A percentile compares a stretch with the other conserved stretches of the same genome.
Conservation (phyloP, 2,329 filamentous ascomycete species). For the Coniella vitis region DNA sequence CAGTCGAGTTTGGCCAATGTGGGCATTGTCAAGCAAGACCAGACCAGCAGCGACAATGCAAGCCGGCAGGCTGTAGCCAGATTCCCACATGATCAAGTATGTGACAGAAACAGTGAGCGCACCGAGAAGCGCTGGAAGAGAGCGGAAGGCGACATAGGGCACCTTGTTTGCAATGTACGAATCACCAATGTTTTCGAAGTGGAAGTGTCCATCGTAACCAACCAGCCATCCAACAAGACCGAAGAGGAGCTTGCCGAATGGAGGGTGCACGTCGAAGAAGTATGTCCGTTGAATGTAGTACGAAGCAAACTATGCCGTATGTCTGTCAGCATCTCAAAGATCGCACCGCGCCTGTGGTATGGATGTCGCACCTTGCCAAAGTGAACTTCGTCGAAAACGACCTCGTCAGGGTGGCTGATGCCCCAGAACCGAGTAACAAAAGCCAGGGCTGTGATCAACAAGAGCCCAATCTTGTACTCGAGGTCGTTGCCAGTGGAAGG, state of each 20-base stretch:
- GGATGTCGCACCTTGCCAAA: constrained; percentile 80
- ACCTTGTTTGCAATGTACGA: constrained; percentile 97
- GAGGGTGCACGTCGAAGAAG: constrained; percentile 99
- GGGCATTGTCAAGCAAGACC: constrained; percentile 92
- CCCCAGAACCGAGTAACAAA: constrained; percentile 94
- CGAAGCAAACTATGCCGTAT: constrained; percentile 54
- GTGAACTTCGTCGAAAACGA: constrained; percentile 98
- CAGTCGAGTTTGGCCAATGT: constrained; percentile 91
- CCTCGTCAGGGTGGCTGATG: constrained; percentile 90
- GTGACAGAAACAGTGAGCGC: constrained; percentile 89
- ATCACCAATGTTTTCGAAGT: constrained; percentile 98
- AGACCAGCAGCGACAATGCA: constrained; percentile 80
- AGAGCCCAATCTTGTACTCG: constrained; percentile 76
- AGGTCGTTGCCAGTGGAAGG: constrained; percentile 53
- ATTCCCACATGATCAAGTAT: constrained; percentile 99
- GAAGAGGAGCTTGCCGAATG: constrained; percentile 96
- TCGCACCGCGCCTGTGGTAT: neutral
- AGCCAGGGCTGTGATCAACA: constrained; percentile 71
- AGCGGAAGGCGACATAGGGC: constrained; percentile 91
- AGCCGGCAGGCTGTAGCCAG: constrained; percentile 90
- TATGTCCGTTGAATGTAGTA: constrained; percentile 94
- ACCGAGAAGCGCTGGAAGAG: constrained; percentile 85
- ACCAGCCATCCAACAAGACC: constrained; percentile 96
- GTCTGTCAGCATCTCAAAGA: constrained; percentile 9
- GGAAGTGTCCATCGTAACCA: constrained; percentile 92